These are phyloP conservation scores for Hortiboletus flavorubellus DNA, from an alignment of 768 basidiomycete species.

Conservation along the genomic window DNA sequence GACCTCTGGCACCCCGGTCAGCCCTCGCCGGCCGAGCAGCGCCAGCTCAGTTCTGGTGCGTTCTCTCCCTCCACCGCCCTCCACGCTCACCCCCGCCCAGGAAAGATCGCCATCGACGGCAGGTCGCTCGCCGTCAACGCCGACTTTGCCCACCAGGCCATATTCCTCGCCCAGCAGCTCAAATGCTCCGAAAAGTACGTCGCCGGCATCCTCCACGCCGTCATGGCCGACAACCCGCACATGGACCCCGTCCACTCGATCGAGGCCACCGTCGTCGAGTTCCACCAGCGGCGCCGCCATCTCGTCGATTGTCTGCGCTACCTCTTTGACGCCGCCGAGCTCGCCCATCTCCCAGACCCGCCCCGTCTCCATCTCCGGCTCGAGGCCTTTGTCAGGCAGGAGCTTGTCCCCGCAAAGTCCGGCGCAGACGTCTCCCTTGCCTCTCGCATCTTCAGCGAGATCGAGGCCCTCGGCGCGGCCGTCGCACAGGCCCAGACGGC, in stretches of 20 bases:
- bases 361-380: constrained; percentile 50
- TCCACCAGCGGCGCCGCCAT: constrained; percentile 65
- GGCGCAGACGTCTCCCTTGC: constrained; percentile 46
- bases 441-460: constrained; percentile 55
- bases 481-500: constrained; percentile 54
- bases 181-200: constrained; percentile 79
- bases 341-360: constrained; percentile 42
- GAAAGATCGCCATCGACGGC: constrained; percentile 61
- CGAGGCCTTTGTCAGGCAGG: constrained; percentile 49
- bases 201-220: constrained; percentile 62
- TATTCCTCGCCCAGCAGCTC: constrained; percentile 80
- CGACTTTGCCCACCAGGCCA: constrained; percentile 73
- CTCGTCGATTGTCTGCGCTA: constrained; percentile 68
- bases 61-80: constrained; percentile 25
- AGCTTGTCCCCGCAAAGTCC: constrained; percentile 45
- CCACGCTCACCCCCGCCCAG: constrained; percentile 37
- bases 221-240: constrained; percentile 65
- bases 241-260: constrained; percentile 52
- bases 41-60: constrained; percentile 58
- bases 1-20: constrained; percentile 64
- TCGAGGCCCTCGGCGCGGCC: constrained; percentile 55
- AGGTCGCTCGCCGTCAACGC: constrained; percentile 69
- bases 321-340: constrained; percentile 61
- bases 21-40: constrained; percentile 57
- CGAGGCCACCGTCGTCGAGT: constrained; percentile 64